Percentiles rank a stretch among this genome's conserved stretches.
phyloP scores from a whole-genome alignment of 1,139 yeast species.

The Candida sp. region DNA sequence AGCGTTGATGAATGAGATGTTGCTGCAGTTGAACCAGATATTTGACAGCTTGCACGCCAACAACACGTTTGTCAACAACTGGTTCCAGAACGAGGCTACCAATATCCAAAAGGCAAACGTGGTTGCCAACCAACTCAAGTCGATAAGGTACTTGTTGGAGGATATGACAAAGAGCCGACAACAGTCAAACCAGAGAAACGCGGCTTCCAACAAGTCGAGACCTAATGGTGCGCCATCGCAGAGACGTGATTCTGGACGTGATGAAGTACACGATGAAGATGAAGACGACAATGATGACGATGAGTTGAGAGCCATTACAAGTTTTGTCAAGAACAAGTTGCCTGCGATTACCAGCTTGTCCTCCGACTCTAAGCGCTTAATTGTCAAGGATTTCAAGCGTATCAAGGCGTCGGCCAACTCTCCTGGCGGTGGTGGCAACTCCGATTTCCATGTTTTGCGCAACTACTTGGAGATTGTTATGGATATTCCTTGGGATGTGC shows the following conservation, averaged over 20 bases:
- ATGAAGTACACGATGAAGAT: slow-evolving; percentile 19
- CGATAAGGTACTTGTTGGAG: slow-evolving; percentile 59
- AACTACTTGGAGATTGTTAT: slow-evolving; percentile 73
- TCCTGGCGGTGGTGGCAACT: slow-evolving; percentile 51
- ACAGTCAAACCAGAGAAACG: slow-evolving; percentile 3
- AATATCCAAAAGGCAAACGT: slow-evolving; percentile 59
- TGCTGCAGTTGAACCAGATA: slow-evolving; percentile 37
- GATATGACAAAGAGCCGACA: slow-evolving; percentile 40
- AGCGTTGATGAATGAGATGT: slow-evolving; percentile 31
- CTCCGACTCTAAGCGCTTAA: slow-evolving; percentile 59
- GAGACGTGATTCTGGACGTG: neutral
- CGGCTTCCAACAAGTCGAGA: neutral
- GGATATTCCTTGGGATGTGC: slow-evolving; percentile 67
- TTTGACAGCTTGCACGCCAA: slow-evolving; percentile 36
- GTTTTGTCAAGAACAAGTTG: slow-evolving; percentile 51
- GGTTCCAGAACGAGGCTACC: slow-evolving; percentile 55
- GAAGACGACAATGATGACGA: slow-evolving; percentile 46
- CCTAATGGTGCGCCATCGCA: neutral
- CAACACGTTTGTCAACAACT: slow-evolving; percentile 41
- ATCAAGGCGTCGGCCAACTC: slow-evolving; percentile 56
- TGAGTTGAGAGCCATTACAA: slow-evolving; percentile 47
- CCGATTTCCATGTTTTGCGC: slow-evolving; percentile 76
- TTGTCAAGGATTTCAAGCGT: slow-evolving; percentile 66
- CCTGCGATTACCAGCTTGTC: slow-evolving; percentile 38
- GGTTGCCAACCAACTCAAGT: slow-evolving; percentile 63